Evolutionary conservation across 2,329 filamentous ascomycete species (phyloP).

Genomic region (Monosporascus cannonballus): DNA sequence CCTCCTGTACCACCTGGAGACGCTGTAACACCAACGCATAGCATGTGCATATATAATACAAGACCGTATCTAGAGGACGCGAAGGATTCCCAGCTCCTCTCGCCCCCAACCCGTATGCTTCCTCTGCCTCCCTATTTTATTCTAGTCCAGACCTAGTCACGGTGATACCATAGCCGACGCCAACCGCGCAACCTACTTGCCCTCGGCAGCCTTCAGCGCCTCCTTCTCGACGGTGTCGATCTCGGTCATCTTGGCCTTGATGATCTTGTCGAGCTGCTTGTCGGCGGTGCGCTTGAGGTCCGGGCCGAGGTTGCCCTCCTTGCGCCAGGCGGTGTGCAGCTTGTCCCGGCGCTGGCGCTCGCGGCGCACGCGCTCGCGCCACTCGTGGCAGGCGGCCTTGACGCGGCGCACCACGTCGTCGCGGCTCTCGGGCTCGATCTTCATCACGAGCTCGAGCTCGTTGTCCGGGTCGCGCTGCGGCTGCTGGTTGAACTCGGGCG

Average conservation of each 20-base stretch:
- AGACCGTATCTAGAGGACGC: no score
- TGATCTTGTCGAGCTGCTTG: slow-evolving; percentile 37
- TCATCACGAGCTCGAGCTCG: slow-evolving; percentile 51
- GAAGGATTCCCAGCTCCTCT: no score
- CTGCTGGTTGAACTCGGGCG: slow-evolving; percentile 54
- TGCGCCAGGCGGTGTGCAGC: slow-evolving; percentile 43
- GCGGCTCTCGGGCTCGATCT: slow-evolving; percentile 44
- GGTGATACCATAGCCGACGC: no score
- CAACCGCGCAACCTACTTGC: slow-evolving; percentile 13
- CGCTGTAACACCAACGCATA: no score
- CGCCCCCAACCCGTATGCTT: background rate
- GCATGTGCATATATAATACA: no score
- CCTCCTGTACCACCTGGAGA: background rate
- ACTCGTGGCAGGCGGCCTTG: slow-evolving; percentile 41
- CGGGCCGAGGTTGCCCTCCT: slow-evolving; percentile 34
- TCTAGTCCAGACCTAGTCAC: background rate
- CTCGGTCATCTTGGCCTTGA: slow-evolving; percentile 41
- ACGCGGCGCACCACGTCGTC: slow-evolving; percentile 40
- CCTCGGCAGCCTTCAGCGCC: slow-evolving; percentile 30
- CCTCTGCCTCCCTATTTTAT: background rate
- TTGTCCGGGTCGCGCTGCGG: slow-evolving; percentile 53
- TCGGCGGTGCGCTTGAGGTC: slow-evolving; percentile 37
- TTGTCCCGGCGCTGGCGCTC: slow-evolving; percentile 43
- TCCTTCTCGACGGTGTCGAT: slow-evolving; percentile 46
- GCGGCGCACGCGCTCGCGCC: slow-evolving; percentile 43